Percentiles rank a stretch among this genome's conserved stretches.
phyloP scores from a whole-genome alignment of 2,329 filamentous ascomycete species.

The Penicillium frequentans region DNA sequence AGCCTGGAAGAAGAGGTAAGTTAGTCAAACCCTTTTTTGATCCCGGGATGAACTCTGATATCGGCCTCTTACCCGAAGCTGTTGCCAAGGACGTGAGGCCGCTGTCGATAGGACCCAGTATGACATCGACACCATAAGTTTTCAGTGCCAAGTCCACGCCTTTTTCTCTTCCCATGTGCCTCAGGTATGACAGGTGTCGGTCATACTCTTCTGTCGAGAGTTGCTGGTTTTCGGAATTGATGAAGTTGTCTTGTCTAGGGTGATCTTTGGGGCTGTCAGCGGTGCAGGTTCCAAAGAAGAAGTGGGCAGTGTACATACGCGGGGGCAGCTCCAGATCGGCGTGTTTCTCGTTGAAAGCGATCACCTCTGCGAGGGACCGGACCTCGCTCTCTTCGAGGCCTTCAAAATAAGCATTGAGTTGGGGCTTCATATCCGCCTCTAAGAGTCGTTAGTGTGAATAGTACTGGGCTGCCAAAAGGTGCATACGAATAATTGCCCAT shows the following conservation, averaged over 20 bases:
- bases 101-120: conserved; percentile 9
- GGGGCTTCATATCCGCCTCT: conserved; percentile 9
- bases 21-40: not conserved
- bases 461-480: too few species aligned
- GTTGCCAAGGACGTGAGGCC: conserved; percentile 9
- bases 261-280: conserved; percentile 3
- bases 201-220: conserved; percentile 9
- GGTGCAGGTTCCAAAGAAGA: not conserved
- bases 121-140: conserved; percentile 8
- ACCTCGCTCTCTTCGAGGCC: conserved; percentile 11
- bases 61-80: conserved; percentile 6
- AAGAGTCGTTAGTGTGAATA: not conserved
- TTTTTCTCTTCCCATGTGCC: conserved; percentile 5
- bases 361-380: conserved; percentile 8
- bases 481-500: conserved; percentile 9
- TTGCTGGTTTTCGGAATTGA: conserved; percentile 1
- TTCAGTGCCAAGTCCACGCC: conserved; percentile 8
- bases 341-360: conserved; percentile 13
- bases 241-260: conserved; percentile 8
- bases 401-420: conserved; percentile 10
- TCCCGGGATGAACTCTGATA: not conserved
- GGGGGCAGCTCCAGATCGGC: conserved; percentile 10
- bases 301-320: conserved; percentile 1
- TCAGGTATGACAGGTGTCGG: conserved; percentile 4
- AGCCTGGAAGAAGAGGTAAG: conserved; percentile 1